Evolutionary conservation across 78 protist species (phyloP), one percentile per base, ranked within the genome.

Genomic region (Tieghemostelium lacteum): DNA sequence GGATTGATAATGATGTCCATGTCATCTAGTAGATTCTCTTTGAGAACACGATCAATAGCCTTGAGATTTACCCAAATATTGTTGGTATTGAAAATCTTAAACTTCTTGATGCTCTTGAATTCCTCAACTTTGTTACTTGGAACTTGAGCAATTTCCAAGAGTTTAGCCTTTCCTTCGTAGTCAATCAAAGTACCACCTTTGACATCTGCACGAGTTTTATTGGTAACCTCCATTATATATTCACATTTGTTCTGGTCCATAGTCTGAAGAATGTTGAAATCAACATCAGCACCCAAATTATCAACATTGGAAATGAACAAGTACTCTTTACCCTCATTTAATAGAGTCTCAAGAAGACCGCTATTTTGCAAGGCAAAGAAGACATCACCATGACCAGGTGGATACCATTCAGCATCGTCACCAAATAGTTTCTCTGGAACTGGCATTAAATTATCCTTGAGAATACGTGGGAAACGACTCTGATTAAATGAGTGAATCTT

Each of bases 241-340:
- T 93, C 60, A 76, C 94, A 89, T 74, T 86, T 78, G 34, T 24
- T 5, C 5, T 61, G 17, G 31, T 71, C 74, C 93, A 89, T 77
- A 50, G 34, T 62, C 24, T 88, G 33, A 29, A 93, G 49, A 61
- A 93, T 93, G 29, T 67, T 34, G 19, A 66, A 60, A 72, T 97
- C 98, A n/a, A 98, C 96, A 22, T 97, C 96, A 29, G 99, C 99
- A 52, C 99, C 99, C 52, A 99, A 96, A 88, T 99, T 99, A 96
- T 99, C 99, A 37, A 92, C 78, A 94, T 99, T 99, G 67, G 98
- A 94, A 69, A 99, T 73, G 91, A 99, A 99, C 66, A 97, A 50
- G 75, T 87, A 86, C 75, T 96, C 95, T 57, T 76, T 78, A 36
- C 99, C 99, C 66, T 92, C 76, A 20, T 58, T 49, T 50, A 93